phyloP scores from a whole-genome alignment of 176 grass and related monocot genomes.

The Carex myosuroides region DNA sequence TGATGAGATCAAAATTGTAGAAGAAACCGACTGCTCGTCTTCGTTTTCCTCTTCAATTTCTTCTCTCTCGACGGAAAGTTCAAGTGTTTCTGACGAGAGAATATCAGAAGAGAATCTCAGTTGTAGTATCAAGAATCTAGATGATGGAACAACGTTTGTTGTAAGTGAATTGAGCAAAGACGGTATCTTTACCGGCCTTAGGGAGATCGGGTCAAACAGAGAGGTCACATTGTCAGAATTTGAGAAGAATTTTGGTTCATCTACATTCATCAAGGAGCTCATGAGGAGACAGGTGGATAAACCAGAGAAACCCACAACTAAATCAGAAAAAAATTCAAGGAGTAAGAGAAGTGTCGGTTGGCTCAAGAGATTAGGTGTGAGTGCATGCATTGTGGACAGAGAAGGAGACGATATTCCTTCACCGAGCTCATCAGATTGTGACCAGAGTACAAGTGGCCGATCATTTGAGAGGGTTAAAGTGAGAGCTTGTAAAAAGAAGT shows the following conservation, averaged over 20 bases:
- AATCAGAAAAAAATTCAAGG: slow-evolving; percentile 7
- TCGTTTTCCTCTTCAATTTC: slow-evolving; percentile 15
- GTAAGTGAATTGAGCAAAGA: slow-evolving; percentile 9
- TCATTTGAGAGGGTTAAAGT: slow-evolving; percentile 56
- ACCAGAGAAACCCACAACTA: background rate
- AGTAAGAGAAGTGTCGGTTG: slow-evolving; percentile 48
- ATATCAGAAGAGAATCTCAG: slow-evolving; percentile 24
- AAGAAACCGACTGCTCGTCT: background rate
- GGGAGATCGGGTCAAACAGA: slow-evolving; percentile 7
- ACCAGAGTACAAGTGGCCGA: slow-evolving; percentile 29
- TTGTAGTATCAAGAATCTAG: slow-evolving; percentile 30
- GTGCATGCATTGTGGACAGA: slow-evolving; percentile 29
- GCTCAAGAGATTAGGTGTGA: slow-evolving; percentile 54
- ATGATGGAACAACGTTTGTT: slow-evolving; percentile 22
- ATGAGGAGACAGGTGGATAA: slow-evolving; percentile 9
- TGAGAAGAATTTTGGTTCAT: slow-evolving; percentile 12
- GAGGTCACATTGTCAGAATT: slow-evolving; percentile 16
- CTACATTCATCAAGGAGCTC: slow-evolving; percentile 20
- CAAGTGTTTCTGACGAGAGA: background rate
- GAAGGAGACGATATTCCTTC: slow-evolving; percentile 31
- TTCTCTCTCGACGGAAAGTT: background rate
- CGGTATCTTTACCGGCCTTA: slow-evolving; percentile 16
- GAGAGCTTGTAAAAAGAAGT: slow-evolving; percentile 39
- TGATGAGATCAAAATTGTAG: background rate
- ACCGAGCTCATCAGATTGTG: slow-evolving; percentile 37